Conservation (phyloP, 2,329 filamentous ascomycete genomes). For the Chaetomium globosum region DNA sequence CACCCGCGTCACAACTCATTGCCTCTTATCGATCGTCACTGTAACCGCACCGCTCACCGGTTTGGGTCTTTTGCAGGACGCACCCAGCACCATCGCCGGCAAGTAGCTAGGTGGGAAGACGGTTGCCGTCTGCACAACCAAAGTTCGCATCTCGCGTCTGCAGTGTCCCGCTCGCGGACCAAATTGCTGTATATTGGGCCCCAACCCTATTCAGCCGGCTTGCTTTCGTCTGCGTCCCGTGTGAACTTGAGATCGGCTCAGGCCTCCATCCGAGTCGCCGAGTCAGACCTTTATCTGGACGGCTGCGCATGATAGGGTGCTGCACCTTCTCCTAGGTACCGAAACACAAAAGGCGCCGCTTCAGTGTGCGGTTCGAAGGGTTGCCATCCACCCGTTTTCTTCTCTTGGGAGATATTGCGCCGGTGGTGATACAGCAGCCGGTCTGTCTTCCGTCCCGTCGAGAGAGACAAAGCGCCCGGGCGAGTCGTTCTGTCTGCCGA, state of each 20-base stretch:
- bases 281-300: constrained; percentile 26
- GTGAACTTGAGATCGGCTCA: not conserved
- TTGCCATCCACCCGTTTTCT: constrained; percentile 14
- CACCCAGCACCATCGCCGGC: constrained; percentile 3
- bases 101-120: not conserved
- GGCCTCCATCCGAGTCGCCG: constrained; percentile 4
- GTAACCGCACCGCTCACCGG: constrained; percentile 20
- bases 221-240: constrained; percentile 9
- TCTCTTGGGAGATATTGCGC: constrained; percentile 24
- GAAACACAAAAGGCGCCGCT: constrained; percentile 11
- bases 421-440: constrained; percentile 30
- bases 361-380: constrained; percentile 4
- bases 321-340: constrained; percentile 11
- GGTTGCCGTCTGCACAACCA: constrained; percentile 16
- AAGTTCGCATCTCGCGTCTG: constrained; percentile 31
- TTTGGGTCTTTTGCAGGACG: constrained; percentile 25
- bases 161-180: constrained; percentile 28
- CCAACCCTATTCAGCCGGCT: constrained; percentile 24
- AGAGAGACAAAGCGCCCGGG: not conserved
- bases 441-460: not conserved
- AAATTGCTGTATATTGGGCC: constrained; percentile 29
- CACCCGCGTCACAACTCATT: not conserved
- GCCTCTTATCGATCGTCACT: constrained; percentile 17
- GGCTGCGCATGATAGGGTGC: constrained; percentile 27
- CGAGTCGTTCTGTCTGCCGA: constrained; percentile 15